Conservation (phyloP, 768 basidiomycete species). For the Cantharellus anzutake region DNA sequence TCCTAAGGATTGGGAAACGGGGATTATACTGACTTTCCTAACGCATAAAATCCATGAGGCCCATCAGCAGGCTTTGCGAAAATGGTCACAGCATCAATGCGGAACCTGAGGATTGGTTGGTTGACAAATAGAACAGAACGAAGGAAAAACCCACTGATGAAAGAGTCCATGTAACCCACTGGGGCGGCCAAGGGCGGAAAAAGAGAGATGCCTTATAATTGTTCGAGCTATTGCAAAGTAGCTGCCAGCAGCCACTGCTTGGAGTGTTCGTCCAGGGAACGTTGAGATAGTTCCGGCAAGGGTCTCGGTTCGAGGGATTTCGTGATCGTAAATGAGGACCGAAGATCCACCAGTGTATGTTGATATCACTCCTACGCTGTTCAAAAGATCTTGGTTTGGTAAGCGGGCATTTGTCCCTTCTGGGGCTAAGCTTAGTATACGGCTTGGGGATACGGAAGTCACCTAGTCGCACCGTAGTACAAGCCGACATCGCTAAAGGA, state of each 20-base stretch:
- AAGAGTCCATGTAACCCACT: slow-evolving; percentile 84
- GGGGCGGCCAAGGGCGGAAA: slow-evolving; percentile 58
- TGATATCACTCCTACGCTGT: slow-evolving; percentile 57
- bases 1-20: not conserved
- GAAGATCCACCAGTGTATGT: slow-evolving; percentile 58
- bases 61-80: slow-evolving; percentile 75
- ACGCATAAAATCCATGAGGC: slow-evolving; percentile 87
- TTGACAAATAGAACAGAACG: not conserved
- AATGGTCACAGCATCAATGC: slow-evolving; percentile 85
- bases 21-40: slow-evolving; percentile 48
- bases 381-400: slow-evolving; percentile 89
- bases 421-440: slow-evolving; percentile 17
- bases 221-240: slow-evolving; percentile 32
- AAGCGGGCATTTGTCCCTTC: slow-evolving; percentile 91
- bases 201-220: slow-evolving; percentile 51
- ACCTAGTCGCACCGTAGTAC: slow-evolving; percentile 52
- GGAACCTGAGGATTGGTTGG: slow-evolving; percentile 34
- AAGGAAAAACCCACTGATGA: slow-evolving; percentile 38
- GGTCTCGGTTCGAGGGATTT: slow-evolving; percentile 20
- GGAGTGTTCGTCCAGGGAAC: slow-evolving; percentile 11
- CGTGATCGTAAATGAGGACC: slow-evolving; percentile 60
- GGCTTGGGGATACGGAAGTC: not conserved
- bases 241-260: slow-evolving; percentile 23
- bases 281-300: not conserved
- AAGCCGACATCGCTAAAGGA: slow-evolving; percentile 93